Evolutionary conservation across 2,329 filamentous ascomycete species (phyloP).

Genomic region (Rhynchosporium agropyri): DNA sequence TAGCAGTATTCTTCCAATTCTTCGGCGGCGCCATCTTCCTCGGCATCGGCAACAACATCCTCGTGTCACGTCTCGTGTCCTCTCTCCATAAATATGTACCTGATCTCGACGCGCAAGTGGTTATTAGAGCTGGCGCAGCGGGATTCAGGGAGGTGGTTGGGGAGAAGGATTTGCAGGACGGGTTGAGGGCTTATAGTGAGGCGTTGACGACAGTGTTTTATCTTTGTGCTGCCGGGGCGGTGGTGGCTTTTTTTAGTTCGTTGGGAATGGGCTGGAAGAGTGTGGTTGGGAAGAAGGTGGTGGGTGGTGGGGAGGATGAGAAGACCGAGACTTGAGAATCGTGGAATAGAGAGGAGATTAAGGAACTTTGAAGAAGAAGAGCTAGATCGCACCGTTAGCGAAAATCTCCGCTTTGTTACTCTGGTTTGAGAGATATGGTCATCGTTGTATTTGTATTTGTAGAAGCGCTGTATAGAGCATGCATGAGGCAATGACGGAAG

Average conservation of each 20-base stretch:
- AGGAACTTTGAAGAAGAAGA: neutral
- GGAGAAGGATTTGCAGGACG: constrained; percentile 12
- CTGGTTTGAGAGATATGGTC: too few species aligned
- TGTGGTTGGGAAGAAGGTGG: constrained; percentile 22
- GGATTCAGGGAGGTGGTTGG: constrained; percentile 40
- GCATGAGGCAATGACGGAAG: too few species aligned
- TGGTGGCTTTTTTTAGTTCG: constrained; percentile 22
- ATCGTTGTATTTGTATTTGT: too few species aligned
- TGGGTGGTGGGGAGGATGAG: neutral
- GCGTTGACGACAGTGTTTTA: constrained; percentile 32
- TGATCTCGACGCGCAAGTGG: constrained; percentile 36
- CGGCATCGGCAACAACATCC: constrained; percentile 56
- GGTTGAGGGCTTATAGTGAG: constrained; percentile 28
- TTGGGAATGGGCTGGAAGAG: constrained; percentile 32
- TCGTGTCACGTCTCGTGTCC: constrained; percentile 31
- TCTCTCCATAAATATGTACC: constrained; percentile 41
- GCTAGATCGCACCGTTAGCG: too few species aligned
- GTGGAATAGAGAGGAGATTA: neutral
- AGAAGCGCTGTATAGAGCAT: too few species aligned
- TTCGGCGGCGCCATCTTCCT: constrained; percentile 60
- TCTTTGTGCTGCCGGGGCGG: constrained; percentile 22
- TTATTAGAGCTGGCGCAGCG: constrained; percentile 48
- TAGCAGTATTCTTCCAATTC: constrained; percentile 59
- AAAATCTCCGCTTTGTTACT: too few species aligned
- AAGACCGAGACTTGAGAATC: too few species aligned